Base-by-base conservation (phyloP, 2,329 filamentous ascomycete genomes). In the Monilinia fructigena region DNA sequence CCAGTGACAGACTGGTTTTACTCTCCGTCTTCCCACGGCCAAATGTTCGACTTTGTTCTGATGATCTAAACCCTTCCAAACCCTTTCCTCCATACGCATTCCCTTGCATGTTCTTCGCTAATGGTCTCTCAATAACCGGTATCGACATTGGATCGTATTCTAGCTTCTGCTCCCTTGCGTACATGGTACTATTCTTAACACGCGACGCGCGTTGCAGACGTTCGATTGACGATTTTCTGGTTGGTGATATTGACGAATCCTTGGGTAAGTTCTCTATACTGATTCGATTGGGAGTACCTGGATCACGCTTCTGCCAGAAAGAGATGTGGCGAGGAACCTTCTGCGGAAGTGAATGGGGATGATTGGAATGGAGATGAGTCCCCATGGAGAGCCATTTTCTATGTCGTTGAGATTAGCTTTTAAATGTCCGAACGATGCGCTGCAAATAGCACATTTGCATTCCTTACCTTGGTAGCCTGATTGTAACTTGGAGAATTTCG, bases 131-230 rank as follows among this genome's bases (percentile, higher is more conserved):
- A 68, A 96, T 85, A 67, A 91, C 83, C 55, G 90, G 89, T 65
- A 93, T 80, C 71, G 87, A 86, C 66, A 89, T 85, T 38, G 93
- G 92, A 77, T 97, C 92, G 82, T 97, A 97, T 81, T 96, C 91
- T 77, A 93, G 87, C 80, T 93, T 93, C 76, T 93, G 90, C 79
- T 97, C 93, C 65, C 93, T 89, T 53, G 92, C 93, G 77, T 97
- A 92, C 83, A 98, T 97, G 80, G 89, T 96, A 84, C 94, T 97
- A 81, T 97, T 98, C 84, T 94, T 97, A 74, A 99, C 95, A 68
- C 95, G 90, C 65, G 94, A 97, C 42, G 93, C 93, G 77, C 89
- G 92, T 80, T 97, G 96, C 68, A 99, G 84, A 75, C 93, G 93
- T 83, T 99, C 95, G 72, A 99, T 93, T 23, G 94, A 98, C 55